Evolutionary conservation across 2,329 filamentous ascomycete genomes (phyloP).

Genomic region (Decorospora gaudefroyi): DNA sequence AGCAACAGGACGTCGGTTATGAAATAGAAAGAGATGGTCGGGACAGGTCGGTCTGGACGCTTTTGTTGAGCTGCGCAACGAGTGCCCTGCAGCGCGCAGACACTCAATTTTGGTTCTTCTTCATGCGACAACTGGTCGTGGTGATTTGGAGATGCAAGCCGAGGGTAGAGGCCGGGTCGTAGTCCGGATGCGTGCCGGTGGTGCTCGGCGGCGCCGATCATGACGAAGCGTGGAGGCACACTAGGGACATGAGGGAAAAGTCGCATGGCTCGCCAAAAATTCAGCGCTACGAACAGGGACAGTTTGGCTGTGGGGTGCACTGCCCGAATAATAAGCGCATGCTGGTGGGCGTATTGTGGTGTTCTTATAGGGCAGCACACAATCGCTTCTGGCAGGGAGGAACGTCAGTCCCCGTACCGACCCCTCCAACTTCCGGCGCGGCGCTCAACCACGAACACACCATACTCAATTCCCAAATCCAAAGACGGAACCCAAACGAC

Average conservation of each 20-base stretch:
- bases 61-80: neutral
- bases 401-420: constrained; percentile 26
- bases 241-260: too few relatives aligned
- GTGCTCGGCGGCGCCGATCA: constrained; percentile 14
- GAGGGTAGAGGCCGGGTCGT: neutral
- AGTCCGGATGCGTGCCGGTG: neutral
- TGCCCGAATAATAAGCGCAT: constrained; percentile 25
- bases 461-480: constrained; percentile 9
- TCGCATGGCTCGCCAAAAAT: too few relatives aligned
- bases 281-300: too few relatives aligned
- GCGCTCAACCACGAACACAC: constrained; percentile 25
- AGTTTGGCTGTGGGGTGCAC: constrained; percentile 28
- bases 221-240: constrained; percentile 35
- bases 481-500: constrained; percentile 2
- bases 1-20: too few relatives aligned
- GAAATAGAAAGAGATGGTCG: too few relatives aligned
- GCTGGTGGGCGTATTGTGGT: constrained; percentile 23
- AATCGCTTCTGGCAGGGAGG: constrained; percentile 30
- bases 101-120: constrained; percentile 2
- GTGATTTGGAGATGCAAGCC: constrained; percentile 9
- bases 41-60: neutral
- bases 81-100: constrained; percentile 2
- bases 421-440: constrained; percentile 20
- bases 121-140: constrained; percentile 2
- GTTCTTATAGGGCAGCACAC: constrained; percentile 39